Conservation (phyloP, 2,329 filamentous ascomycete species). For the Alternaria panax region DNA sequence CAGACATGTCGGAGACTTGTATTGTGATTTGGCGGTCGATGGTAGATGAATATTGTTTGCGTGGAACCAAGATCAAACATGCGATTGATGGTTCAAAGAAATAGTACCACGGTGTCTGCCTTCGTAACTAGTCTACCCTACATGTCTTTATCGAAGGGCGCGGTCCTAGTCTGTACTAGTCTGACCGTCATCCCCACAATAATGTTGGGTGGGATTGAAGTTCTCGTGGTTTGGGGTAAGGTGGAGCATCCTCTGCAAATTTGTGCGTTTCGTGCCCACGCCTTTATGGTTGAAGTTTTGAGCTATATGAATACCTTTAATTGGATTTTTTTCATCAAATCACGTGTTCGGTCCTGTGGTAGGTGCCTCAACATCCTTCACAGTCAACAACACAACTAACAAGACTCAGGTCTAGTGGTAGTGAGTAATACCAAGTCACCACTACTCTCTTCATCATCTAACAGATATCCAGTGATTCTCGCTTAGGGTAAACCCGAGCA, state of each 20-base stretch:
- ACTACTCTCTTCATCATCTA: background rate
- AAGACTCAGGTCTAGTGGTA: slow-evolving; percentile 20
- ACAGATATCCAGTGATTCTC: background rate
- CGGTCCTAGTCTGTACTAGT: background rate
- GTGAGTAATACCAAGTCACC: no score
- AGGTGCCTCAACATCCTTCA: slow-evolving; percentile 1
- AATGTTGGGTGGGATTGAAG: background rate
- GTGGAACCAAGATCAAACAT: background rate
- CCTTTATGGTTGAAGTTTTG: no score
- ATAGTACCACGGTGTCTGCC: no score
- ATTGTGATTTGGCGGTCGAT: no score
- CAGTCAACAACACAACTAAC: background rate
- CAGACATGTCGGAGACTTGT: background rate
- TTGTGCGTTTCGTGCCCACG: no score
- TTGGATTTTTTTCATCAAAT: background rate
- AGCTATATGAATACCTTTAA: no score
- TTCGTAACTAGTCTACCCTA: no score
- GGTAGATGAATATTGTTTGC: background rate
- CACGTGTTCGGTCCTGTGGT: slow-evolving; percentile 19
- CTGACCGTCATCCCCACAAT: background rate
- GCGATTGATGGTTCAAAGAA: background rate
- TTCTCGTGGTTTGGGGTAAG: background rate
- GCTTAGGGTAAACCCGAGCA: slow-evolving; percentile 20
- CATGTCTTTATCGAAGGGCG: background rate
- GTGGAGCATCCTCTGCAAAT: background rate